These are phyloP conservation scores for Phalaenopsis equestris DNA, from an alignment of 106 monocot species.

Conservation along the genomic window DNA sequence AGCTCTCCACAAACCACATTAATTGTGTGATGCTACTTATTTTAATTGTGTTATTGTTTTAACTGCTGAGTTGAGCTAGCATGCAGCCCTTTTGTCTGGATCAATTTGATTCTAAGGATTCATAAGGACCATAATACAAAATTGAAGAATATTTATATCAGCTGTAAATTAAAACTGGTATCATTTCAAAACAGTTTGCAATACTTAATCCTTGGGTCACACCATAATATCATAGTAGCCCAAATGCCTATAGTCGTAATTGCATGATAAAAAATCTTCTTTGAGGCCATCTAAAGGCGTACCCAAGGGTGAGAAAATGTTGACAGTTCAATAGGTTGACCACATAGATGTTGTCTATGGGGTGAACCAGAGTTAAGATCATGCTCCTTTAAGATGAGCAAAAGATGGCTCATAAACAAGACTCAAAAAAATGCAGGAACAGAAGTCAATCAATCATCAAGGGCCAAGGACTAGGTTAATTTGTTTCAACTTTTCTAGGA, in stretches of 20 bases:
- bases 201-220: not conserved
- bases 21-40: not conserved
- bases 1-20: not conserved
- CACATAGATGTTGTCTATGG: too few species aligned
- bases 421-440: too few species aligned
- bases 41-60: not conserved
- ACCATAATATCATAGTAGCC: not conserved
- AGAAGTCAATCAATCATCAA: too few species aligned
- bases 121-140: not conserved
- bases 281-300: not conserved
- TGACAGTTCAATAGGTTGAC: too few species aligned
- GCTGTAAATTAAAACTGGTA: not conserved
- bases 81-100: slow-evolving; percentile 2
- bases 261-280: not conserved
- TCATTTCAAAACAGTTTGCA: not conserved
- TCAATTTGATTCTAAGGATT: not conserved
- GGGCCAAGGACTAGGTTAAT: too few species aligned
- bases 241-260: not conserved
- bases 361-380: too few species aligned
- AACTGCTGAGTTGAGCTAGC: not conserved
- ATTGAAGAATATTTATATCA: not conserved
- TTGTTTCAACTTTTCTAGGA: too few species aligned
- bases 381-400: too few species aligned
- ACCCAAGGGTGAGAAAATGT: not conserved
- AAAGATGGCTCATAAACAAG: too few species aligned